Evolutionary conservation across 2,329 filamentous ascomycete species (phyloP).

Genomic region (Aspergillus spinulosporus): DNA sequence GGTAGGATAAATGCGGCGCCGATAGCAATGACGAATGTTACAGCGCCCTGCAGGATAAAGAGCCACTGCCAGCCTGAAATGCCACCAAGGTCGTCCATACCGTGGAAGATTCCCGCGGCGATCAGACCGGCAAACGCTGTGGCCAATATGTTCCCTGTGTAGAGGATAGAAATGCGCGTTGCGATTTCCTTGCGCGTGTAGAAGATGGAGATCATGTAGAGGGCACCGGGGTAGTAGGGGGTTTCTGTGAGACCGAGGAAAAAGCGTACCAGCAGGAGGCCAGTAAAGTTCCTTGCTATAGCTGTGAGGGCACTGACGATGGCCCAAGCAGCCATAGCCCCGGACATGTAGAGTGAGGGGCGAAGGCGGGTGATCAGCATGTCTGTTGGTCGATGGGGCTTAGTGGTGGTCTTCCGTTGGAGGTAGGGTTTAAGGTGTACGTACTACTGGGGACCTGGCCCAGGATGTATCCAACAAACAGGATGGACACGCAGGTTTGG

Average conservation of each 20-base stretch:
- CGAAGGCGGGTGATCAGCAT: slow-evolving; percentile 37
- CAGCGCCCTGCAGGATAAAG: slow-evolving; percentile 52
- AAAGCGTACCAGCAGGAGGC: slow-evolving; percentile 42
- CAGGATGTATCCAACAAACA: slow-evolving; percentile 28
- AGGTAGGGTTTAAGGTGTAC: neutral
- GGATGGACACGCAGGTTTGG: slow-evolving; percentile 31
- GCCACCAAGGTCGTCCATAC: slow-evolving; percentile 57
- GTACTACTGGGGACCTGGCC: slow-evolving; percentile 23
- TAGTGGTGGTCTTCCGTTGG: neutral
- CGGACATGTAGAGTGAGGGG: slow-evolving; percentile 48
- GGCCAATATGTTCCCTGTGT: slow-evolving; percentile 61
- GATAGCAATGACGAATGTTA: slow-evolving; percentile 46
- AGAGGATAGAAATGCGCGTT: slow-evolving; percentile 58
- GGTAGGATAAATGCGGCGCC: slow-evolving; percentile 45
- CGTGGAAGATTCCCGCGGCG: slow-evolving; percentile 59
- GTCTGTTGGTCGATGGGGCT: slow-evolving; percentile 8
- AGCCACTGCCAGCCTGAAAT: slow-evolving; percentile 56
- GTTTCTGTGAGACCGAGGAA: slow-evolving; percentile 37
- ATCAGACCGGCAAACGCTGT: slow-evolving; percentile 62
- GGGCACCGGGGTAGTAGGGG: slow-evolving; percentile 60
- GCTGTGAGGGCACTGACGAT: slow-evolving; percentile 31
- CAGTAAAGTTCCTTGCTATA: slow-evolving; percentile 40
- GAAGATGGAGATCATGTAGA: slow-evolving; percentile 65
- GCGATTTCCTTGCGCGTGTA: slow-evolving; percentile 63
- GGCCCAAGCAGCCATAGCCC: slow-evolving; percentile 34